Evolutionary conservation across 495 filamentous ascomycete species (phyloP).

Genomic region (Alectoria sarmentosa): DNA sequence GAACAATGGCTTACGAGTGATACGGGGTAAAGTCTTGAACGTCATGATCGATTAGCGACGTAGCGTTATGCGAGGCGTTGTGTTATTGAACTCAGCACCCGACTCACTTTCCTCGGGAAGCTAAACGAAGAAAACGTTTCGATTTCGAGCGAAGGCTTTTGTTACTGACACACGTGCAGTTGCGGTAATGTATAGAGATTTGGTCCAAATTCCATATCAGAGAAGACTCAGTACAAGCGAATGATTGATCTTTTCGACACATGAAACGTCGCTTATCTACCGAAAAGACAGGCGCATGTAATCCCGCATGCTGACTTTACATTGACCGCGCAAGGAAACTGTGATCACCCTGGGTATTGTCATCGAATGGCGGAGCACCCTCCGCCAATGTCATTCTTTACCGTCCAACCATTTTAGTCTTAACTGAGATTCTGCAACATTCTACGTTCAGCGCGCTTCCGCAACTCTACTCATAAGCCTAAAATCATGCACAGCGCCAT

Average conservation of each 20-base stretch:
- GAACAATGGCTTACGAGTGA: too few relatives aligned
- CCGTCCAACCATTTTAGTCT: background rate
- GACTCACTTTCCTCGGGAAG: background rate
- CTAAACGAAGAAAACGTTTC: background rate
- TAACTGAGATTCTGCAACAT: background rate
- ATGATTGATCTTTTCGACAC: background rate
- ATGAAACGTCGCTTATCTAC: background rate
- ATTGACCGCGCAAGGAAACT: too few relatives aligned
- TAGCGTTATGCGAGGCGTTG: background rate
- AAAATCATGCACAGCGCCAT: background rate
- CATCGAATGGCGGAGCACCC: background rate
- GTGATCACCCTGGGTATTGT: background rate
- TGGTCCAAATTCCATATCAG: background rate
- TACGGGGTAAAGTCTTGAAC: background rate
- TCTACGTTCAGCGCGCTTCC: background rate
- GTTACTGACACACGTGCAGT: background rate
- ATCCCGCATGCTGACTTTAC: background rate
- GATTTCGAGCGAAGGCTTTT: background rate
- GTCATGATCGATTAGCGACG: background rate
- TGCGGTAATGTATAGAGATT: background rate
- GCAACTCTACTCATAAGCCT: background rate
- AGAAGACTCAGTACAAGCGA: too few relatives aligned
- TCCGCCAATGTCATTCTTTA: background rate
- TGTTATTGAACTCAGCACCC: background rate
- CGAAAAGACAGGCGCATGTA: background rate